phyloP scores from a whole-genome alignment of 495 filamentous ascomycete species.

The Immersiella caudata region DNA sequence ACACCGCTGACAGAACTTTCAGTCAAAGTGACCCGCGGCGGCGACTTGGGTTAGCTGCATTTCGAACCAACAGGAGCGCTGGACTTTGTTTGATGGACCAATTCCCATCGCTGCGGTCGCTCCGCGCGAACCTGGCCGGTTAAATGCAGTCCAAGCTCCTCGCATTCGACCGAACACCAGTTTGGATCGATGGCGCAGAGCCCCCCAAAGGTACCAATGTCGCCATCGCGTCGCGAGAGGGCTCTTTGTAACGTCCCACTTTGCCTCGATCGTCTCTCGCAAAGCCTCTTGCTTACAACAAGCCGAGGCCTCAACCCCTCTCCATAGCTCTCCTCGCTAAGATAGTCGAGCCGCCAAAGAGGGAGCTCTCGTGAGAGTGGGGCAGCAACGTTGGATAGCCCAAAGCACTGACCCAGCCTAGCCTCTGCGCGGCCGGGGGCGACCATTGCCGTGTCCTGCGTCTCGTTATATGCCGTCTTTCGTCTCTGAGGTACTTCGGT shows the following conservation, averaged over 20 bases:
- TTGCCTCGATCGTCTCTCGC: not conserved
- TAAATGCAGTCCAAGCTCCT: slow-evolving; percentile 25
- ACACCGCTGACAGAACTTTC: not conserved
- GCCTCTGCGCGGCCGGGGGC: not conserved
- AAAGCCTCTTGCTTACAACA: not conserved
- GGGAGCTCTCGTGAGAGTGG: slow-evolving; percentile 3
- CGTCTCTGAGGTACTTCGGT: not conserved
- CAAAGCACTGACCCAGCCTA: slow-evolving; percentile 11
- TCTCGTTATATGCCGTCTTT: not conserved
- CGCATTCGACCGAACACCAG: slow-evolving; percentile 9
- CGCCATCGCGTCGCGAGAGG: not conserved
- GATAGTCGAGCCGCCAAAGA: slow-evolving; percentile 4
- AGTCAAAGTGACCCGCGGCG: not conserved
- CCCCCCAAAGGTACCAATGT: not conserved
- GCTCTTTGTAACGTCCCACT: not conserved
- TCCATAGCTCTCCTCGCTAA: not conserved
- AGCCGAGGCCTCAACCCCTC: not conserved
- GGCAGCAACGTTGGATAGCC: not conserved
- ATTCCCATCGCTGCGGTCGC: slow-evolving; percentile 29
- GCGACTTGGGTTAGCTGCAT: slow-evolving; percentile 14
- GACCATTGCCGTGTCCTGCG: not conserved
- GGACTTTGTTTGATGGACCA: slow-evolving; percentile 25
- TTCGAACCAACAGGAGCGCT: slow-evolving; percentile 13
- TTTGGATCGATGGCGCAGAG: slow-evolving; percentile 2
- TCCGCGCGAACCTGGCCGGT: slow-evolving; percentile 23